A percentile compares a stretch with the other conserved stretches of the same genome.
These are phyloP conservation scores for Aureobasidium sp. DNA, from an alignment of 2,329 filamentous ascomycete genomes.

Conservation along the genomic window DNA sequence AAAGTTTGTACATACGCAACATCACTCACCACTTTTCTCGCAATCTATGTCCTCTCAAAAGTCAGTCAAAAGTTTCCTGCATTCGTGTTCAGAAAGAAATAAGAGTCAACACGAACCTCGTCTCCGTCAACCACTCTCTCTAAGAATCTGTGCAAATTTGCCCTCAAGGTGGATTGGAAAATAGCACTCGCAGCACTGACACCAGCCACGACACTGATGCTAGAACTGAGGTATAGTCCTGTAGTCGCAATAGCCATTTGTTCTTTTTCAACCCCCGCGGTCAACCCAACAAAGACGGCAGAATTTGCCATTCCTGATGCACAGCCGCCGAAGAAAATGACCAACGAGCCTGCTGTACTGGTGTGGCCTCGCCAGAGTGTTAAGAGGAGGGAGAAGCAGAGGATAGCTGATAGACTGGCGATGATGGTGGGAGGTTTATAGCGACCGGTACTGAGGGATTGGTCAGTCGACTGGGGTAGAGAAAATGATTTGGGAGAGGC, in stretches of 20 bases:
- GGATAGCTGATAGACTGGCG: conserved; percentile 54
- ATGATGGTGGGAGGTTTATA: conserved; percentile 64
- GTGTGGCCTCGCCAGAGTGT: conserved; percentile 68
- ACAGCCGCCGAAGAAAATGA: conserved; percentile 65
- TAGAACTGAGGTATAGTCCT: conserved; percentile 52
- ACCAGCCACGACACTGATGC: conserved; percentile 46
- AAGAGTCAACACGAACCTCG: too few species aligned
- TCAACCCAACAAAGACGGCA: conserved; percentile 56
- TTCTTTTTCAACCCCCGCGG: conserved; percentile 47
- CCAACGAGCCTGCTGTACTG: conserved; percentile 60
- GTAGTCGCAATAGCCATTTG: conserved; percentile 58
- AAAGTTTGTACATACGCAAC: conserved; percentile 43
- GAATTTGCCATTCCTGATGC: conserved; percentile 54
- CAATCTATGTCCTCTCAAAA: conserved; percentile 18
- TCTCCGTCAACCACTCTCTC: conserved; percentile 33
- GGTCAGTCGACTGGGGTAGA: conserved; percentile 26
- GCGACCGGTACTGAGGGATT: conserved; percentile 55
- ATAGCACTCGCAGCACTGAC: conserved; percentile 43
- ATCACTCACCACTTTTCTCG: conserved; percentile 17
- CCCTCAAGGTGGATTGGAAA: conserved; percentile 39
- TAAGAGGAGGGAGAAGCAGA: conserved; percentile 59
- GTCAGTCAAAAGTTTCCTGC: conserved; percentile 26
- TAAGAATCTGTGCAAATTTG: conserved; percentile 37
- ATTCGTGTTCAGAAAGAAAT: too few species aligned
- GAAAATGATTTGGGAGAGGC: conserved; percentile 25